phyloP scores from a whole-genome alignment of 148 eudicot genomes.

The Rhododendron ovatum region DNA sequence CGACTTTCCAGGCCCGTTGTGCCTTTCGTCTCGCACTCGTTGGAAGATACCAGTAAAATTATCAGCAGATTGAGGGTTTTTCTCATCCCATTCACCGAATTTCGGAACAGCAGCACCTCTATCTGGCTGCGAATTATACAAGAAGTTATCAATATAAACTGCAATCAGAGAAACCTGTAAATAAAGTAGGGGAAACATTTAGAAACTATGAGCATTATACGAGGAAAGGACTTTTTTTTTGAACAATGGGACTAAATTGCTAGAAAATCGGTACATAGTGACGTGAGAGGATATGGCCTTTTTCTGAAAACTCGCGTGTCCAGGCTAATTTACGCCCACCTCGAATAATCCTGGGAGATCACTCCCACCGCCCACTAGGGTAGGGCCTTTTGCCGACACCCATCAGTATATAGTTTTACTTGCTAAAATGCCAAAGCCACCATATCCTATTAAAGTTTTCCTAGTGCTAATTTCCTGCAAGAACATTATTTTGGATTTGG shows the following conservation, averaged over 20 bases:
- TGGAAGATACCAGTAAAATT: constrained; percentile 42
- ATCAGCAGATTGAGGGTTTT: constrained; percentile 34
- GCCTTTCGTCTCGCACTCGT: constrained; percentile 37
- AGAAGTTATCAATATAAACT: not conserved
- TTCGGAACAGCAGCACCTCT: constrained; percentile 46
- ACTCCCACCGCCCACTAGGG: too few relatives aligned
- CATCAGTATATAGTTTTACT: too few relatives aligned
- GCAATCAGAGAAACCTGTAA: not conserved
- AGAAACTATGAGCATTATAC: too few relatives aligned
- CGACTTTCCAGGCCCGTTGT: constrained; percentile 18
- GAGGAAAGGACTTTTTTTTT: too few relatives aligned
- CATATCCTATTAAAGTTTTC: not conserved
- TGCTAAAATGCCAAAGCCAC: not conserved
- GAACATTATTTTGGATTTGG: not conserved
- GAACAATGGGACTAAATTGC: not conserved
- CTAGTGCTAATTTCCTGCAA: not conserved
- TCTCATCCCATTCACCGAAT: constrained; percentile 56
- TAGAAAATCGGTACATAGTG: not conserved
- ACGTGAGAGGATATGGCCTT: not conserved
- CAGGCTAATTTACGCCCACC: too few relatives aligned
- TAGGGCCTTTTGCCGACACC: too few relatives aligned
- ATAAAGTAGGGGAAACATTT: not conserved
- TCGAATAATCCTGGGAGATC: too few relatives aligned
- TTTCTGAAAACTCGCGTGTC: not conserved
- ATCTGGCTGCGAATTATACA: constrained; percentile 31